Evolutionary conservation across 2,329 filamentous ascomycete species (phyloP).

Genomic region (Cladosporium austrohemisphaericum): DNA sequence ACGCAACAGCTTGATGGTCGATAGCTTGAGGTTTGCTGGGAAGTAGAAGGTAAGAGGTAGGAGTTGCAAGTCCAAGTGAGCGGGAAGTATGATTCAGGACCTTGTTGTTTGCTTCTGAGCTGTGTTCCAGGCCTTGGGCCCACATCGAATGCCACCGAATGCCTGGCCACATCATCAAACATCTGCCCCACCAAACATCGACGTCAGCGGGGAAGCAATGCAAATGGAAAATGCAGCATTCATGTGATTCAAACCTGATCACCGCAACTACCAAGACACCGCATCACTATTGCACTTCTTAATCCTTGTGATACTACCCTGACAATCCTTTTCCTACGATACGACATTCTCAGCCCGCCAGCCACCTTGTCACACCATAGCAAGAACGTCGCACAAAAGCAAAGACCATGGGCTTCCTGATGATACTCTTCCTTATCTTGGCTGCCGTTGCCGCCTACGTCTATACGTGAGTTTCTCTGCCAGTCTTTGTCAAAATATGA

Average conservation of each 20-base stretch:
- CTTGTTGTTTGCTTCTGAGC: background rate
- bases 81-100: no score
- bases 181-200: background rate
- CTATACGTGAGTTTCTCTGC: conserved; percentile 37
- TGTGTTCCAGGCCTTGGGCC: background rate
- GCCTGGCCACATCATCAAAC: background rate
- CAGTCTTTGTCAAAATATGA: background rate
- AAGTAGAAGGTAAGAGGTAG: background rate
- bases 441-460: conserved; percentile 38
- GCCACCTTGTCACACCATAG: background rate
- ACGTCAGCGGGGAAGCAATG: conserved; percentile 9
- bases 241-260: no score
- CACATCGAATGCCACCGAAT: background rate
- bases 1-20: no score
- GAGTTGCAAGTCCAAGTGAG: background rate
- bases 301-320: no score
- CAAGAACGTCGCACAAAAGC: background rate
- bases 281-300: no score
- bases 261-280: no score
- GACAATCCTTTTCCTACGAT: no score
- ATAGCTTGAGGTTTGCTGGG: background rate
- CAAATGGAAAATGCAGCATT: no score
- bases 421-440: conserved; percentile 33
- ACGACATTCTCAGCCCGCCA: no score
- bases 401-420: conserved; percentile 21